Evolutionary conservation across 2,329 filamentous ascomycete genomes (phyloP).

Genomic region (Fusarium illudens): DNA sequence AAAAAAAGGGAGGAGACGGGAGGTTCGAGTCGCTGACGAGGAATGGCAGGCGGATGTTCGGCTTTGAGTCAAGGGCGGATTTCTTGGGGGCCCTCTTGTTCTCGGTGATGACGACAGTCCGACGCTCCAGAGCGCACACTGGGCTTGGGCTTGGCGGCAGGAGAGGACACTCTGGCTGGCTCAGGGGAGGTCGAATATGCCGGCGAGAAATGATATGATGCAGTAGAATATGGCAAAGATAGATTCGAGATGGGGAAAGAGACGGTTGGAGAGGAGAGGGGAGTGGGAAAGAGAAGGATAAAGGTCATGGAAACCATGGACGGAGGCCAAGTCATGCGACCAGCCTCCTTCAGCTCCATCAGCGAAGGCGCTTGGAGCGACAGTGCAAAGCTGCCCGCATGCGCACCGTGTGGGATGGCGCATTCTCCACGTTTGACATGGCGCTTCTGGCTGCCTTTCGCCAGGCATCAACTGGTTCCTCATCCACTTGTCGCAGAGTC

Average conservation of each 20-base stretch:
- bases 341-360: slow-evolving; percentile 13
- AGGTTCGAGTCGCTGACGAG: slow-evolving; percentile 13
- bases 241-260: not conserved
- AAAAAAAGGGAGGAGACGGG: not conserved
- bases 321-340: slow-evolving; percentile 29
- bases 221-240: not conserved
- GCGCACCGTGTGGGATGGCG: slow-evolving; percentile 19
- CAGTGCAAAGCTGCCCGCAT: slow-evolving; percentile 10
- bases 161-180: slow-evolving; percentile 1
- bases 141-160: slow-evolving; percentile 17
- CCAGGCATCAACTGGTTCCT: slow-evolving; percentile 6
- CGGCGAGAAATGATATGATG: not conserved
- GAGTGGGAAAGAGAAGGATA: not conserved
- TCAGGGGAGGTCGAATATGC: not conserved
- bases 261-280: not conserved
- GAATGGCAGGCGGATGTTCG: slow-evolving; percentile 13
- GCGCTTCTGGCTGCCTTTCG: not conserved
- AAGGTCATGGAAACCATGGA: slow-evolving; percentile 1
- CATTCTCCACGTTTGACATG: slow-evolving; percentile 3
- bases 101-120: slow-evolving; percentile 29
- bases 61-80: slow-evolving; percentile 21
- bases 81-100: not conserved
- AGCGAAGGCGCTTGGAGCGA: slow-evolving; percentile 13
- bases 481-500: not conserved
- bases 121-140: slow-evolving; percentile 17